Base-by-base conservation (phyloP, 352 stramenopile species). In the Phytophthora melonis region DNA sequence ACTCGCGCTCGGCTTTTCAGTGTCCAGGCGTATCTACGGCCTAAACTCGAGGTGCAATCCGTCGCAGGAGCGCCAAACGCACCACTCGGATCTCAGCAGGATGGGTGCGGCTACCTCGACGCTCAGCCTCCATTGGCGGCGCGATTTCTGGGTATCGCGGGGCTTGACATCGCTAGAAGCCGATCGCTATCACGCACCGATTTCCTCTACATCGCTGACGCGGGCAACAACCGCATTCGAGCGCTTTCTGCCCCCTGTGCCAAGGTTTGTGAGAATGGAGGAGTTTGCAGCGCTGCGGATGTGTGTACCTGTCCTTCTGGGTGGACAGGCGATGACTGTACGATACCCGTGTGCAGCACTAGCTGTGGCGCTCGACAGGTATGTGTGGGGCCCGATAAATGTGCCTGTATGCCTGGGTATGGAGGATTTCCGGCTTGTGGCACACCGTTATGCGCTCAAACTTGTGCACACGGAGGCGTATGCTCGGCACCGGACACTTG, bases 191-290 rank as follows among this genome's bases (percentile, higher is more conserved):
- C 79, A 61, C 82, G 80, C n/a, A 83, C 82, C 13, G 63, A 86
- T 16, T 66, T 93, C 54, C 67, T 99, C 43, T 95, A 94, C 54
- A 82, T 99, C 39, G 93, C 97, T 8, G 97, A 99, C 77, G 92
- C 87, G 41, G 84, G 86, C n/a, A 99, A 99, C 66, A 89, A 99
- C 82, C 84, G 87, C 7, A 96, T 99, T 57, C 88, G 97, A n/a
- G 83, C 77, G 7, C 77, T 99, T 63, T 96, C 89, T 3, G 96
- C 97, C 6, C 83, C 75, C 9, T 99, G 97, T 76, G 85, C 89
- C 52, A 97, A 98, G 66, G 81, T 93, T 47, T 99, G 97, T 72
- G 97, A 99, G 79, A 99, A 99, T 63, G 92, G 89, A 36, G 97
- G 96, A 7, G 67, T 73, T 19, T 99, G 97, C 75, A 73, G 90